A percentile compares a stretch with the other conserved stretches of the same genome.
Conservation (phyloP, 345 rosid genomes). For the Leavenworthia alabamica region DNA sequence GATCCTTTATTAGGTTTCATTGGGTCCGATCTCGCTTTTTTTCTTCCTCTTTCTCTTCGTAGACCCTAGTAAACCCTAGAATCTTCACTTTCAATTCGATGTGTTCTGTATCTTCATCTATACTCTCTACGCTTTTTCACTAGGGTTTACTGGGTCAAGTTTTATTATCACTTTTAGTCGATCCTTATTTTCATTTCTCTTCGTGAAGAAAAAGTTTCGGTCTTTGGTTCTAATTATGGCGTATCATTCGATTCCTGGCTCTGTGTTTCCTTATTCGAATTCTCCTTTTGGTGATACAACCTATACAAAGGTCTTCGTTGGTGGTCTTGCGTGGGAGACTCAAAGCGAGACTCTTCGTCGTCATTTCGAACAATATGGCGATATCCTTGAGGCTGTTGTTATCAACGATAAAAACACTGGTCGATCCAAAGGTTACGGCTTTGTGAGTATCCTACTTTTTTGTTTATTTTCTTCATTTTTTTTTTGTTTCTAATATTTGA, state of each 20-base stretch:
- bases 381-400: constrained; percentile 92
- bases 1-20: constrained; percentile 33
- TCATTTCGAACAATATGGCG: constrained; percentile 80
- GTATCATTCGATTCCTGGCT: constrained; percentile 50
- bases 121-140: neutral
- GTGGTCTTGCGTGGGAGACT: constrained; percentile 95
- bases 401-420: constrained; percentile 88
- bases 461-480: neutral
- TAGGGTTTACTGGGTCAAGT: constrained; percentile 34
- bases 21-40: constrained; percentile 22
- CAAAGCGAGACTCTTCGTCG: constrained; percentile 78
- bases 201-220: neutral
- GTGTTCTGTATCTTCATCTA: neutral
- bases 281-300: constrained; percentile 91
- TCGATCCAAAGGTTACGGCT: constrained; percentile 98
- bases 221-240: constrained; percentile 40
- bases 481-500: neutral
- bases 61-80: constrained; percentile 32
- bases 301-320: constrained; percentile 76
- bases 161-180: neutral
- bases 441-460: constrained; percentile 55
- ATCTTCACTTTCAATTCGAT: constrained; percentile 9
- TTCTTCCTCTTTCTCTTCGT: neutral
- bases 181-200: neutral
- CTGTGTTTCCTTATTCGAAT: constrained; percentile 60